A percentile compares a stretch with the other conserved stretches of the same genome.
Evolutionary conservation across 345 rosid species (phyloP).

Genomic region (Sisymbrium altissimum): DNA sequence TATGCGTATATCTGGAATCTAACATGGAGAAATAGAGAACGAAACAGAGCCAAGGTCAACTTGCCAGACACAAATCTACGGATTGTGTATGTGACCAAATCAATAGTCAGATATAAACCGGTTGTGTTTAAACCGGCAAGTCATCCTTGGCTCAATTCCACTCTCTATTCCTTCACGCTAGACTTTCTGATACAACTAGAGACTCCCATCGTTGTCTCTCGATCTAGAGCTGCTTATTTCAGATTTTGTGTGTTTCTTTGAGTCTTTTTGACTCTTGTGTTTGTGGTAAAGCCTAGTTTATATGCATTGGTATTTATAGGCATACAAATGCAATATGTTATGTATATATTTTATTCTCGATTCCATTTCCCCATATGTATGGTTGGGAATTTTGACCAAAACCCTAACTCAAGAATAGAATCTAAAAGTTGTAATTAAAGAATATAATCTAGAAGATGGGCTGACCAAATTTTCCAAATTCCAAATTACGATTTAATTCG

Average conservation of each 20-base stretch:
- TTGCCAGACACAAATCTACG: conserved; percentile 29
- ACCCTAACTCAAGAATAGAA: conserved; percentile 14
- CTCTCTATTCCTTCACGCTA: conserved; percentile 35
- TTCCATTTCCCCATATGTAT: conserved; percentile 15
- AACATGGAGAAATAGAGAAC: conserved; percentile 28
- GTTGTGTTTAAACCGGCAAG: conserved; percentile 34
- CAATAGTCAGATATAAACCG: conserved; percentile 7
- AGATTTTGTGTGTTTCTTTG: neutral
- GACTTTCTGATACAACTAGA: conserved; percentile 26
- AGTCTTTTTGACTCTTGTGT: conserved; percentile 7
- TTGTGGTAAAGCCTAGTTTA: conserved; percentile 11
- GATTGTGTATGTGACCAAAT: neutral
- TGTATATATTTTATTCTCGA: neutral
- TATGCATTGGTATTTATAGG: conserved; percentile 13
- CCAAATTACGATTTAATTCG: neutral
- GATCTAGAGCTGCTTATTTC: neutral
- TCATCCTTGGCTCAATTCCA: conserved; percentile 48
- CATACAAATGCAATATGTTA: neutral
- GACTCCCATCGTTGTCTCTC: neutral
- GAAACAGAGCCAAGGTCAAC: conserved; percentile 28
- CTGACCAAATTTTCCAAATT: conserved; percentile 11
- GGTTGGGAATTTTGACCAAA: conserved; percentile 24
- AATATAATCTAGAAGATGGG: conserved; percentile 21
- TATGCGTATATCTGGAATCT: neutral
- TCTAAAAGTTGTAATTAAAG: conserved; percentile 6